Evolutionary conservation across 139 green algal genomes (phyloP).

Genomic region (Coccomyxa sp.): DNA sequence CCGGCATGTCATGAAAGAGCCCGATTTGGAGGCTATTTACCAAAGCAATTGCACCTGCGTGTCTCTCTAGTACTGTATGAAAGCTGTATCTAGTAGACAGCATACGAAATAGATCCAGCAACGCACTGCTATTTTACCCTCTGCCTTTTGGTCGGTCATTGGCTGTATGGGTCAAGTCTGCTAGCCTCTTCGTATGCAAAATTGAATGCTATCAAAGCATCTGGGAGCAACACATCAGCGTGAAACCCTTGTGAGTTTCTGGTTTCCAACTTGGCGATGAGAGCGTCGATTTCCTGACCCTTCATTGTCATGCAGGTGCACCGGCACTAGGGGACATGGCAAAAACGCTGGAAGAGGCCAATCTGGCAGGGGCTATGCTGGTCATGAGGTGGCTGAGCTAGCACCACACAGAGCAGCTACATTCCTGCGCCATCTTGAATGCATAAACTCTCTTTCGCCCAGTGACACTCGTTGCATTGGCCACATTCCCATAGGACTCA

Average conservation of each 20-base stretch:
- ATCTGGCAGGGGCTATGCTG: not conserved
- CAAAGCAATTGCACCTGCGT: too few relatives aligned
- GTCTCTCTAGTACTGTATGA: too few relatives aligned
- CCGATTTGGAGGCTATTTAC: too few relatives aligned
- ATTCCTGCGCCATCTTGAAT: not conserved
- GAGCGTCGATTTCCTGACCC: not conserved
- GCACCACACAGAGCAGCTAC: not conserved
- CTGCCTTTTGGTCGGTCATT: too few relatives aligned
- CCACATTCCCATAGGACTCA: not conserved
- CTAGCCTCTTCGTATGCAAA: too few relatives aligned
- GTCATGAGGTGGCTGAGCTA: slow-evolving; percentile 2
- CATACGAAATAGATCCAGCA: too few relatives aligned
- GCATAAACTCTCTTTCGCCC: not conserved
- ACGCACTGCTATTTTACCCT: too few relatives aligned
- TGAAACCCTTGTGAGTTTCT: not conserved
- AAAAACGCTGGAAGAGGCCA: not conserved
- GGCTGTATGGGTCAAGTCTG: too few relatives aligned
- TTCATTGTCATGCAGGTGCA: not conserved
- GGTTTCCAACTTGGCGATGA: not conserved
- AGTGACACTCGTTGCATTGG: not conserved
- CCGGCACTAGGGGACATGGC: not conserved
- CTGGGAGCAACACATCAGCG: not conserved
- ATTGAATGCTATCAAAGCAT: not conserved
- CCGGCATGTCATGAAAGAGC: too few relatives aligned
- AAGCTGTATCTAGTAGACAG: too few relatives aligned